Evolutionary conservation across 495 filamentous ascomycete genomes (phyloP), one percentile per base, ranked within the genome.

Genomic region (Sordaria brevicollis): DNA sequence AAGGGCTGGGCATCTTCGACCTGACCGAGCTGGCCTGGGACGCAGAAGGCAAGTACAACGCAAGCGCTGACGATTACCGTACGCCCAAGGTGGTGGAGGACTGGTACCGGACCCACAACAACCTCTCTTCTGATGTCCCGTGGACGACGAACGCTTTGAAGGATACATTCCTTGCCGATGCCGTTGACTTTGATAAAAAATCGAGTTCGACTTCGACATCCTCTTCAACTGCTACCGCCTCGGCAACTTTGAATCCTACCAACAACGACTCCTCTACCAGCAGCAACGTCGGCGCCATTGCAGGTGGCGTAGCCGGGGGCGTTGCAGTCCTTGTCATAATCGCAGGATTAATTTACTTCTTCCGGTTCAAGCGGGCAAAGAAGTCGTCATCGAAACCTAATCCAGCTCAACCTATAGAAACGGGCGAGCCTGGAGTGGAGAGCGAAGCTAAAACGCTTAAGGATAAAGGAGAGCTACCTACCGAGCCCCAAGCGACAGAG

Each of bases 71-170:
- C 7, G 67, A 43, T 21, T 73, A 7, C 35, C 65, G 13, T 73
- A 73, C 35, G 15, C 69, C n/a, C 66, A 69, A 69, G 6, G 36
- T 65, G 36, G 41, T 73, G 19, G 35, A 68, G 35, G 35, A 54
- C 4, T 69, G 67, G 71, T 73, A 73, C 66, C 31, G 21, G 2
- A 65, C n/a, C n/a, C n/a, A 21, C 8, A 43, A 19, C 9, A 25
- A 68, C 29, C 49, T 65, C 21, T n/a, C n/a, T n/a, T 35, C 68
- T 35, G 36, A 21, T 8, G 35, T 71, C 0, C 4, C 25, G 9
- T 73, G 69, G 71, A n/a, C n/a, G n/a, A n/a, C n/a, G n/a, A n/a
- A n/a, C n/a, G n/a, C n/a, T n/a, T n/a, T n/a, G n/a, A n/a, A n/a
- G n/a, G n/a, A n/a, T n/a, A n/a, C n/a, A n/a, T n/a, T n/a, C n/a